These are phyloP conservation scores for Pilatotrama ljubarskyi DNA, from an alignment of 768 basidiomycete genomes.

Conservation along the genomic window DNA sequence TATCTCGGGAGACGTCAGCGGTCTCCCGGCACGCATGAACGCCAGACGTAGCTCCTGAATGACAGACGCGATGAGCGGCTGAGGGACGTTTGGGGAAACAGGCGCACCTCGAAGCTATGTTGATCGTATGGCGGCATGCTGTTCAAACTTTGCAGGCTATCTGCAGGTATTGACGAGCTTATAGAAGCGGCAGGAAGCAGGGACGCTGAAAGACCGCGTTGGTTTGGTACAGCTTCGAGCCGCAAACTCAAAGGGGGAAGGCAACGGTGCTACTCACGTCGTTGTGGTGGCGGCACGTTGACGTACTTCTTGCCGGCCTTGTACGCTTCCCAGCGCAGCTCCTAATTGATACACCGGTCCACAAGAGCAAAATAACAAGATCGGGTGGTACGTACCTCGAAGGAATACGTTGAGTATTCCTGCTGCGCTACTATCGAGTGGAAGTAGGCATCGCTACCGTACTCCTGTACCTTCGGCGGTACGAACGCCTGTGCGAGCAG, in stretches of 20 bases:
- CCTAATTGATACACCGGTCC: not conserved
- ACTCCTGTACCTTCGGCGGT: not conserved
- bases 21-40: conserved; percentile 41
- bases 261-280: not conserved
- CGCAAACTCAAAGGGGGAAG: not conserved
- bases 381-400: conserved; percentile 22
- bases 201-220: not conserved
- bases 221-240: not conserved
- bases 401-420: conserved; percentile 29
- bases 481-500: conserved; percentile 12
- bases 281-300: not conserved
- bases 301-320: conserved; percentile 13
- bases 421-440: conserved; percentile 22
- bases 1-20: conserved; percentile 45
- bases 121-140: conserved; percentile 39
- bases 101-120: conserved; percentile 53
- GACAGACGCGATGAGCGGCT: not conserved
- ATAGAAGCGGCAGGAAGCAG: conserved; percentile 24
- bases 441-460: conserved; percentile 2
- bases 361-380: no score
- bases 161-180: not conserved
- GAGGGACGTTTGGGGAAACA: not conserved
- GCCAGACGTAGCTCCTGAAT: conserved; percentile 54
- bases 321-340: conserved; percentile 20
- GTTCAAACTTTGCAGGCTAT: conserved; percentile 41